Conservation (phyloP, 2,329 filamentous ascomycete genomes). For the Pseudogymnoascus sp. region DNA sequence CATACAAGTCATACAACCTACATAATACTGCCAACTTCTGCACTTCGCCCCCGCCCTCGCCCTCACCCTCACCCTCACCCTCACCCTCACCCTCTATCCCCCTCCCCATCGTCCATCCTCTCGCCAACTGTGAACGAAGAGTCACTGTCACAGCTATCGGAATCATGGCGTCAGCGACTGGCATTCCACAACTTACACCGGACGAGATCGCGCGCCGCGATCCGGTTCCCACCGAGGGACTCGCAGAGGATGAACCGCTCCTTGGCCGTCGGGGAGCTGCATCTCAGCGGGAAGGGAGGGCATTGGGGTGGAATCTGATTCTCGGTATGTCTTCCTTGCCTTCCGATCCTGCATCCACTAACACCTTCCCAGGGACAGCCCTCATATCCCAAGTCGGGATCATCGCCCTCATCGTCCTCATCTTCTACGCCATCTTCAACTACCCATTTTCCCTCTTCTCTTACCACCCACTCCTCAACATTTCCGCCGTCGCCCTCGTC, state of each 20-base stretch:
- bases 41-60: background rate
- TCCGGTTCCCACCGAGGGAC: constrained; percentile 28
- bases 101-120: background rate
- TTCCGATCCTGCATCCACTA: constrained; percentile 9
- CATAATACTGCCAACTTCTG: background rate
- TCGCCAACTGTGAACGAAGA: constrained; percentile 14
- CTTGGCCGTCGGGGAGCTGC: constrained; percentile 67
- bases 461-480: constrained; percentile 70
- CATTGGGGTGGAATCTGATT: constrained; percentile 61
- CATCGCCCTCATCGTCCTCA: constrained; percentile 64
- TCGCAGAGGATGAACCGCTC: constrained; percentile 59
- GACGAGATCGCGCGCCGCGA: constrained; percentile 26
- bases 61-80: background rate
- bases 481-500: constrained; percentile 63
- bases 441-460: constrained; percentile 72
- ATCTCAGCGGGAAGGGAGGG: constrained; percentile 56
- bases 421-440: constrained; percentile 72
- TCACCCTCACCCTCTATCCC: background rate
- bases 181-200: constrained; percentile 49
- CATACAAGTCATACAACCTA: background rate
- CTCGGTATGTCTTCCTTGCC: background rate
- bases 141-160: constrained; percentile 11
- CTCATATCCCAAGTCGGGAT: constrained; percentile 72
- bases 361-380: constrained; percentile 59
- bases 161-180: constrained; percentile 62